Base-by-base conservation (phyloP, 768 basidiomycete species). In the Psilocybe sp. region DNA sequence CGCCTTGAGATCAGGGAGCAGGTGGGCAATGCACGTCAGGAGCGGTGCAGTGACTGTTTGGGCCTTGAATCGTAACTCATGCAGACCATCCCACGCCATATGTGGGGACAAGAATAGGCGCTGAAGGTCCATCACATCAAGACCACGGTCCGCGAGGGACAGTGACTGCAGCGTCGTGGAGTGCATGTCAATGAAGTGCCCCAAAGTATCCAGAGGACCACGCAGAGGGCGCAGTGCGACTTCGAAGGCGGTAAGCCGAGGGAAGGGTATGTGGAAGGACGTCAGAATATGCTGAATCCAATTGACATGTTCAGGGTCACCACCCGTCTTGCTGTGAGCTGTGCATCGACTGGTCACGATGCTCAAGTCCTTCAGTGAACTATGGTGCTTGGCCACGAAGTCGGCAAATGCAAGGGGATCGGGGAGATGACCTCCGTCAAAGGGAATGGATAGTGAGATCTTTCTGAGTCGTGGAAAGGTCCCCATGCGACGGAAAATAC, bases 241-340 rank as follows among this genome's bases (percentile, higher is more conserved):
- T 4, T 64, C 61, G 18, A 75, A 52, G 6, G 56, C 49, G 28
- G 63, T 53, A 31, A 78, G 69, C 16, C 56, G 53, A 9, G 69
- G 64, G 49, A 69, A 69, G 5, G 66, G 66, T 1, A 34, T 46
- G 28, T 57, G 48, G 19, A 70, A 46, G 3, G 62, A 60, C n/a
- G 53, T 57, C 16, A 75, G 47, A 15, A 72, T 69, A 11, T 62
- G 61, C 36, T 68, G 72, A n/a, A 79, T 71, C 77, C 77, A 77
- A 36, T 61, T 66, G 48, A 67, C 66, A 51, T 58, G 61, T 5
- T 64, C 58, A 4, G 66, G 65, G 18, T 63, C 56, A 14, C 56
- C 55, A 14, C 56, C 55, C 2, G 45, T 50, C 9, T 49, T 60
- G 32, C 2, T 59, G 47, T 34, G 63, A 28, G 14, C 55, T 20